Conservation (phyloP, 495 filamentous ascomycete genomes). For the Penicillium cataractarum region DNA sequence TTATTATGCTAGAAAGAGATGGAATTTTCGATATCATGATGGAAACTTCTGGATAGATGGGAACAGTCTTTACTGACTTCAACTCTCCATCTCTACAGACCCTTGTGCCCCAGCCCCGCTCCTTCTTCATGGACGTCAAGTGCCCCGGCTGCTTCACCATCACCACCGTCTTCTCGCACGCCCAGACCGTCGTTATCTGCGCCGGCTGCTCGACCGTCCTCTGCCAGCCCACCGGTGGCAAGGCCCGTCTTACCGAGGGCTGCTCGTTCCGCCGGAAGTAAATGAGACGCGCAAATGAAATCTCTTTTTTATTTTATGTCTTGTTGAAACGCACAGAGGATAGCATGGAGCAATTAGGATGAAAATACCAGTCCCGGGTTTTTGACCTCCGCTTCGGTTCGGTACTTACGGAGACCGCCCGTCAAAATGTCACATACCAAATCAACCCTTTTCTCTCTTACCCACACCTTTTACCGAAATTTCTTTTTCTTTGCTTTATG, state of each 20-base stretch:
- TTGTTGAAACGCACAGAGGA: conserved; percentile 39
- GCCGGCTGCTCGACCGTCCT: conserved; percentile 95
- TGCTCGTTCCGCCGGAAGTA: conserved; percentile 99
- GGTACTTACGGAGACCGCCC: conserved; percentile 25
- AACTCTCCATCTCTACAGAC: conserved; percentile 54
- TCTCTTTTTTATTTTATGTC: conserved; percentile 36
- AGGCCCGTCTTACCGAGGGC: conserved; percentile 95
- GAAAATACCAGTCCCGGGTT: conserved; percentile 36
- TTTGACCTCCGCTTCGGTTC: conserved; percentile 26
- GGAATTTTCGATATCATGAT: not conserved
- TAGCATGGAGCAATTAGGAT: conserved; percentile 42
- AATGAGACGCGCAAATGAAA: conserved; percentile 49
- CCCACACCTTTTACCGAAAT: conserved; percentile 10
- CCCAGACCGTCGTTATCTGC: conserved; percentile 99
- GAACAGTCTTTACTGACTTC: not conserved
- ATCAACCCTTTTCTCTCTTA: conserved; percentile 27
- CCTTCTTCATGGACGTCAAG: conserved; percentile 99
- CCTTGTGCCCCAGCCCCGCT: conserved; percentile 91
- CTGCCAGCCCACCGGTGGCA: conserved; percentile 98
- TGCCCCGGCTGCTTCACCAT: conserved; percentile 99
- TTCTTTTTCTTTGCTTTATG: conserved; percentile 12
- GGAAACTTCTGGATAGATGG: not conserved
- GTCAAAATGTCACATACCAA: conserved; percentile 43
- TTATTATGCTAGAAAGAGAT: conserved; percentile 3
- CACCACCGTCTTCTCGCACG: conserved; percentile 99